Conservation (phyloP, 129 eudicot species). For the Arctium lappa region DNA sequence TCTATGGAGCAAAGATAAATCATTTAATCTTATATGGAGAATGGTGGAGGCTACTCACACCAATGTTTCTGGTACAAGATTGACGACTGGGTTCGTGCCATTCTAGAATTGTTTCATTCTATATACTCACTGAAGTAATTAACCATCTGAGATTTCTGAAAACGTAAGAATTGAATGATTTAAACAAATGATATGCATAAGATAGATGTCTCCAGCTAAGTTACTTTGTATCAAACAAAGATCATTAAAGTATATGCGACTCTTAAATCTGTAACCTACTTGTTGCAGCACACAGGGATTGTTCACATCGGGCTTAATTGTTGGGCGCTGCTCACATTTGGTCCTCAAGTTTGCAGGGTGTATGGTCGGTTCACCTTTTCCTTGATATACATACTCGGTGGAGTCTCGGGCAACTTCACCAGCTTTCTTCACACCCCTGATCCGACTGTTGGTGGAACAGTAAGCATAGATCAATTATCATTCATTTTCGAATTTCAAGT, state of each 20-base stretch:
- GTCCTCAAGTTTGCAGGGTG: constrained; percentile 62
- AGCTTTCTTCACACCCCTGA: constrained; percentile 87
- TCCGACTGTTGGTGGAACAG: constrained; percentile 91
- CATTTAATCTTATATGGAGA: constrained; percentile 73
- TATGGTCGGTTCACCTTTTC: constrained; percentile 78
- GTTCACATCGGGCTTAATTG: constrained; percentile 58
- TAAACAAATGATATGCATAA: background rate
- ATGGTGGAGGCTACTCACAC: constrained; percentile 97
- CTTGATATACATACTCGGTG: constrained; percentile 81
- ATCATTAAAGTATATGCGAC: background rate
- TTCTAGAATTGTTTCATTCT: constrained; percentile 20
- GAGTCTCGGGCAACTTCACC: constrained; percentile 74
- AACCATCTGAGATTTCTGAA: background rate
- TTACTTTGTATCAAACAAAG: background rate
- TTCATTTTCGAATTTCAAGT: background rate
- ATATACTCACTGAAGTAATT: background rate
- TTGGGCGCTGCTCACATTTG: constrained; percentile 74
- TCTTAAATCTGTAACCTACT: background rate
- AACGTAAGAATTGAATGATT: background rate
- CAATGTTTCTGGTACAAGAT: constrained; percentile 99
- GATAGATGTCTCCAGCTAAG: background rate
- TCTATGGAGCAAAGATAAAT: constrained; percentile 90
- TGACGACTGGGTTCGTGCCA: constrained; percentile 73
- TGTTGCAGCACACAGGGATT: constrained; percentile 79
- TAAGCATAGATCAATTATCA: constrained; percentile 28